These are phyloP conservation scores for Penicillium hordei DNA, from an alignment of 2,329 filamentous ascomycete species.

Conservation along the genomic window DNA sequence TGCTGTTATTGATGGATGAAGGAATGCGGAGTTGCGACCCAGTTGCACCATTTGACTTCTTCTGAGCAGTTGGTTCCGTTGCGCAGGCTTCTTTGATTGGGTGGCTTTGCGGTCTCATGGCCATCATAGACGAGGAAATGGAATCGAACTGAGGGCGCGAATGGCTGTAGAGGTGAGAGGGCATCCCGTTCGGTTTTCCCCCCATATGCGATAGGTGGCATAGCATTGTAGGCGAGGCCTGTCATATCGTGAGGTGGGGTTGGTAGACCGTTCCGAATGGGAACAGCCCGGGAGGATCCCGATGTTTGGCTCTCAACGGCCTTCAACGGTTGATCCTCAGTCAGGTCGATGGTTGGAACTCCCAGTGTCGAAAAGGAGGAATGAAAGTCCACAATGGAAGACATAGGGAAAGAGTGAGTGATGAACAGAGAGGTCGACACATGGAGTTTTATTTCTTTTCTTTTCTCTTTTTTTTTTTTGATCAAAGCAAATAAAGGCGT, in stretches of 20 bases:
- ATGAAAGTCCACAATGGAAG: constrained; percentile 32
- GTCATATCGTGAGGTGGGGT: constrained; percentile 46
- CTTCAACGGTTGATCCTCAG: constrained; percentile 17
- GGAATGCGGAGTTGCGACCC: constrained; percentile 67
- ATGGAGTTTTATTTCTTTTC: constrained; percentile 7
- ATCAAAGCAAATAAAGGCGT: constrained; percentile 9
- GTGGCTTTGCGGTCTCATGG: constrained; percentile 27
- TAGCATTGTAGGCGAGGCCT: constrained; percentile 40
- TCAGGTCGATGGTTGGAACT: constrained; percentile 27
- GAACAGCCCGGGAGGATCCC: constrained; percentile 34
- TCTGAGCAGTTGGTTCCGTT: constrained; percentile 24
- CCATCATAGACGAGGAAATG: constrained; percentile 22
- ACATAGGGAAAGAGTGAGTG: constrained; percentile 32
- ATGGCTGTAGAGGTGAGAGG: constrained; percentile 27
- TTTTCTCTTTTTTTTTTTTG: not conserved
- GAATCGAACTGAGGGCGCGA: constrained; percentile 25
- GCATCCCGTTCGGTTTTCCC: constrained; percentile 30
- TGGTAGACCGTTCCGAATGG: constrained; percentile 43
- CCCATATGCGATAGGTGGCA: constrained; percentile 34
- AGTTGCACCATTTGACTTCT: constrained; percentile 34
- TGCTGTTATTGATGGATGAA: constrained; percentile 69
- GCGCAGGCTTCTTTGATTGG: constrained; percentile 24
- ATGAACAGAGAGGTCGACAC: constrained; percentile 11
- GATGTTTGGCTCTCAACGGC: constrained; percentile 17
- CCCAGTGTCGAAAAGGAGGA: constrained; percentile 27